Percentiles rank a stretch among this genome's conserved stretches.
phyloP scores from a whole-genome alignment of 768 basidiomycete species.

The Dentipellis sp. region DNA sequence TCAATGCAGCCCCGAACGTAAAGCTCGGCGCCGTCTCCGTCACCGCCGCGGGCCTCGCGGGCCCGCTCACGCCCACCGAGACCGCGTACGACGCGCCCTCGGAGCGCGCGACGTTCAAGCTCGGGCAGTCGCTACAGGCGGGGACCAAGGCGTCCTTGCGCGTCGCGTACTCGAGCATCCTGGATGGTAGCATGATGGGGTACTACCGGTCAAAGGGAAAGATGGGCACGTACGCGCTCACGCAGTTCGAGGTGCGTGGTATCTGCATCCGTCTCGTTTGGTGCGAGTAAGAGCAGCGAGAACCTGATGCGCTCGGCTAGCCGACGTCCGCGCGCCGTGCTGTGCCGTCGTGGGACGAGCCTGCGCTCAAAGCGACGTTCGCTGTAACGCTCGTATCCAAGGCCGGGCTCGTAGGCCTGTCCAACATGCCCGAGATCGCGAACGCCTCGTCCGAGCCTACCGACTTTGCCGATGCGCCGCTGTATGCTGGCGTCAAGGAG shows the following conservation, averaged over 20 bases:
- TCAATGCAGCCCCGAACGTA: slow-evolving; percentile 53
- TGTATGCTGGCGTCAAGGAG: slow-evolving; percentile 19
- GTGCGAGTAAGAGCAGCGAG: not conserved
- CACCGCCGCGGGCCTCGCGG: slow-evolving; percentile 40
- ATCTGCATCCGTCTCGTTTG: not conserved
- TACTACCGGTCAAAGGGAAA: slow-evolving; percentile 70
- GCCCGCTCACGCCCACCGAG: slow-evolving; percentile 33
- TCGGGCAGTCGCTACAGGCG: slow-evolving; percentile 51
- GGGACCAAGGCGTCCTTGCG: slow-evolving; percentile 64
- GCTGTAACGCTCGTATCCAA: slow-evolving; percentile 73
- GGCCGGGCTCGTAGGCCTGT: slow-evolving; percentile 62
- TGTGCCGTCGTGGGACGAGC: slow-evolving; percentile 93
- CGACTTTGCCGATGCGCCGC: slow-evolving; percentile 12
- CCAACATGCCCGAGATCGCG: slow-evolving; percentile 78
- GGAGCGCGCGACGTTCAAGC: slow-evolving; percentile 56
- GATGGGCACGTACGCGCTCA: slow-evolving; percentile 67
- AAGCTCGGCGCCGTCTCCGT: slow-evolving; percentile 48
- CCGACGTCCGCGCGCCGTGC: slow-evolving; percentile 78
- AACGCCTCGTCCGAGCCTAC: slow-evolving; percentile 17
- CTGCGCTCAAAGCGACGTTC: slow-evolving; percentile 80
- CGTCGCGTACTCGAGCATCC: slow-evolving; percentile 55
- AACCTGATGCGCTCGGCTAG: slow-evolving; percentile 25
- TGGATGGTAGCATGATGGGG: slow-evolving; percentile 70
- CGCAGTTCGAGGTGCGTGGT: slow-evolving; percentile 70
- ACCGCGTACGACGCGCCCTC: slow-evolving; percentile 44